Conservation (phyloP, 768 basidiomycete genomes). For the Multifurca ochricompacta region DNA sequence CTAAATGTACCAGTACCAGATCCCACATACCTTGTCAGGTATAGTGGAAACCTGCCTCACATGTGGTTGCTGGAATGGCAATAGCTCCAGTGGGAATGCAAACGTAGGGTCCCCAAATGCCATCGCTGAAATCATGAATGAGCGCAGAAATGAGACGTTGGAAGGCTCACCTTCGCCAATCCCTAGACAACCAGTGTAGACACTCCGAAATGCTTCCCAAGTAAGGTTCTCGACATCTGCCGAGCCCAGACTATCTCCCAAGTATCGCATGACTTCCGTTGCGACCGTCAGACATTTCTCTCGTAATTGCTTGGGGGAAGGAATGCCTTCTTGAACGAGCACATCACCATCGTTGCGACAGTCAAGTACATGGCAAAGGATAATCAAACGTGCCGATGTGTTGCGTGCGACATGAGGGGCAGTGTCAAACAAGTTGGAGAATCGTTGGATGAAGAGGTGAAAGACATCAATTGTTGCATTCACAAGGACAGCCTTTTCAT, state of each 20-base stretch:
- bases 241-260: constrained; percentile 35
- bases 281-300: constrained; percentile 38
- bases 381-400: constrained; percentile 43
- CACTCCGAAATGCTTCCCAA: constrained; percentile 36
- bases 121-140: constrained; percentile 6
- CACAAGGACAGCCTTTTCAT: constrained; percentile 50
- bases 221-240: constrained; percentile 28
- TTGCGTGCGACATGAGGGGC: constrained; percentile 40
- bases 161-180: constrained; percentile 14
- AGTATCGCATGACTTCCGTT: constrained; percentile 38
- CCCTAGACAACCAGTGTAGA: not conserved
- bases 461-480: constrained; percentile 50
- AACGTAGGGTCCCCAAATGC: not conserved
- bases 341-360: constrained; percentile 48
- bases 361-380: constrained; percentile 49
- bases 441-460: constrained; percentile 37
- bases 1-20: not conserved
- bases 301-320: constrained; percentile 43
- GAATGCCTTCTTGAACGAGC: constrained; percentile 31
- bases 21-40: constrained; percentile 10
- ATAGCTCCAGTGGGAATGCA: constrained; percentile 12
- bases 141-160: not conserved
- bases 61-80: constrained; percentile 7
- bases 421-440: constrained; percentile 44
- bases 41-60: constrained; percentile 4